Conservation (phyloP, 2,329 filamentous ascomycete species). For the Xylaria polymorpha region DNA sequence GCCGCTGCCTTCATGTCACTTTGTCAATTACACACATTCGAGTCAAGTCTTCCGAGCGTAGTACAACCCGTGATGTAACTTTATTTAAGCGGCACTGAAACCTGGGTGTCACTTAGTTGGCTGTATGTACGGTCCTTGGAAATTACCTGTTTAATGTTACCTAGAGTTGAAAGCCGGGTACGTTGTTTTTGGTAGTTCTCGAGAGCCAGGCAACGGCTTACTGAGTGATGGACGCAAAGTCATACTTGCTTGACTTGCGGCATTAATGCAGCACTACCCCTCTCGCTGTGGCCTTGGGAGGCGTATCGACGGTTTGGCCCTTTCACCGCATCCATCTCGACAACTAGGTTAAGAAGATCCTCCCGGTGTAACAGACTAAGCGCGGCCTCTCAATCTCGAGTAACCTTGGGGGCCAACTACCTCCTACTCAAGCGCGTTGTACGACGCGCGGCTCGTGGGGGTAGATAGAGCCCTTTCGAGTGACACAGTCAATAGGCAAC, state of each 20-base stretch:
- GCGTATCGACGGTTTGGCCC: neutral
- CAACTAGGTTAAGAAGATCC: conserved; percentile 5
- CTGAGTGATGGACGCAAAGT: neutral
- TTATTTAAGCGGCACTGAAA: neutral
- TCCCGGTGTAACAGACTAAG: conserved; percentile 32
- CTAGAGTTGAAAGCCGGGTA: neutral
- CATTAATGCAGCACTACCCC: neutral
- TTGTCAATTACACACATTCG: conserved; percentile 19
- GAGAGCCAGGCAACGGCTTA: neutral
- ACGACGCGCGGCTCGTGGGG: conserved; percentile 27
- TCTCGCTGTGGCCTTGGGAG: neutral
- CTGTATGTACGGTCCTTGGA: neutral
- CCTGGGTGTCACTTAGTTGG: neutral
- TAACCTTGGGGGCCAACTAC: neutral
- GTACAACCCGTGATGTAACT: conserved; percentile 14
- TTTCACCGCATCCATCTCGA: neutral
- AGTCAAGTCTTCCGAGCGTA: conserved; percentile 13
- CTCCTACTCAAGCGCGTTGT: conserved; percentile 33
- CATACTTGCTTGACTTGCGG: neutral
- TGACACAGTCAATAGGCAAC: conserved; percentile 4
- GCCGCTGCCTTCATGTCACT: conserved; percentile 12
- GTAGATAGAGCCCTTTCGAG: neutral
- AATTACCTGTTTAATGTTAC: neutral
- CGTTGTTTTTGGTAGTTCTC: neutral
- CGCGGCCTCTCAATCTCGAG: conserved; percentile 17